phyloP scores from a whole-genome alignment of 2,329 filamentous ascomycete genomes.

The Pestalotiopsis sp. region DNA sequence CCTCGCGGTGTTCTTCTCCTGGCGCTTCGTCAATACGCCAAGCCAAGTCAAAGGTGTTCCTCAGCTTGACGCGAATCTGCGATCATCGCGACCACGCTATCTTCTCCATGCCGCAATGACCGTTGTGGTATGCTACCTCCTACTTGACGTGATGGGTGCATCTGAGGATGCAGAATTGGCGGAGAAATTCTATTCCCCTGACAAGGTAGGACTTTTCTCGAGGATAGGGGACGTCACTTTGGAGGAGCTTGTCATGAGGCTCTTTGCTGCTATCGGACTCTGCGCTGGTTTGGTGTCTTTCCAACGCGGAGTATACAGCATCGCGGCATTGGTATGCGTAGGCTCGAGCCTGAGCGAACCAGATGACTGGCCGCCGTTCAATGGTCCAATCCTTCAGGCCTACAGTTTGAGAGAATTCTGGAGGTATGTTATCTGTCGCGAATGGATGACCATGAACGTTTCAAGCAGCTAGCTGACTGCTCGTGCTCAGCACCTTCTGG shows the following conservation, averaged over 20 bases:
- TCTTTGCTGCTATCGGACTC: conserved; percentile 13
- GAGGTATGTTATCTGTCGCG: neutral
- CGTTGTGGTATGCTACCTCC: neutral
- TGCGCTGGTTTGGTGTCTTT: conserved; percentile 13
- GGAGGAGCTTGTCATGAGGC: conserved; percentile 7
- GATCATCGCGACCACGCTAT: neutral
- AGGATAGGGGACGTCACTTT: neutral
- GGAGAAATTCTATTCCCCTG: neutral
- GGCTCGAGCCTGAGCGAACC: conserved; percentile 5
- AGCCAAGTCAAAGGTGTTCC: conserved; percentile 10
- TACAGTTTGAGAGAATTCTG: neutral
- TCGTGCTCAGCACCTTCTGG: conserved; percentile 14
- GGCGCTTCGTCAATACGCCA: conserved; percentile 18
- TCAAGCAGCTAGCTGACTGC: neutral
- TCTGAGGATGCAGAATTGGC: neutral
- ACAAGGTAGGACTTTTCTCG: neutral
- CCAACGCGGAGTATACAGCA: conserved; percentile 16
- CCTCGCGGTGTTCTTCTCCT: conserved; percentile 16
- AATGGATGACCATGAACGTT: neutral
- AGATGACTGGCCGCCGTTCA: conserved; percentile 13
- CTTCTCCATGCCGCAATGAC: neutral
- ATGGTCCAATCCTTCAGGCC: conserved; percentile 11
- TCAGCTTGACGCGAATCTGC: neutral
- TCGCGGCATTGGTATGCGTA: conserved; percentile 1
- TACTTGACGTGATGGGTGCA: neutral